Evolutionary conservation across 2,329 filamentous ascomycete species (phyloP).

Genomic region (Neofusicoccum parvum): DNA sequence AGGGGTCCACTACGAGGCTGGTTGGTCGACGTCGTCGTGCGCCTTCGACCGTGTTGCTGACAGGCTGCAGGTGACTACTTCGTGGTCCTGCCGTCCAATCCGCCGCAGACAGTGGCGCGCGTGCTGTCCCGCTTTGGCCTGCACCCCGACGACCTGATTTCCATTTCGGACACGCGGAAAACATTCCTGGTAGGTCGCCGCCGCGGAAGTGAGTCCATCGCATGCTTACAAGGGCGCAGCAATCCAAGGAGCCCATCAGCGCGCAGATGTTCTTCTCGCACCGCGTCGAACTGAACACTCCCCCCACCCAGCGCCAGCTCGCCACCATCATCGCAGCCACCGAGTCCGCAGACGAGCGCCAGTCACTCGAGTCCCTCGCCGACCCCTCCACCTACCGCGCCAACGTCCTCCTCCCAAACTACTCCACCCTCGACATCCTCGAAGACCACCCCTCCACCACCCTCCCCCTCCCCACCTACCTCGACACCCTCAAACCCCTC

Average conservation of each 20-base stretch:
- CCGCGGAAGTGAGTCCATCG: background rate
- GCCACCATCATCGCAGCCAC: slow-evolving; percentile 21
- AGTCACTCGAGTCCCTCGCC: background rate
- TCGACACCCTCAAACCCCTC: slow-evolving; percentile 72
- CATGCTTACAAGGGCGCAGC: background rate
- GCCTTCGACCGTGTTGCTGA: background rate
- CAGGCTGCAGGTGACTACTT: slow-evolving; percentile 6
- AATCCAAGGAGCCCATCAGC: slow-evolving; percentile 21
- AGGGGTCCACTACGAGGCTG: background rate
- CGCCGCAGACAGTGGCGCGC: background rate
- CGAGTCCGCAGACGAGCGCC: slow-evolving; percentile 19
- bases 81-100: slow-evolving; percentile 9
- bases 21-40: background rate
- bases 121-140: background rate
- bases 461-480: slow-evolving; percentile 60
- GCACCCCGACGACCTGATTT: background rate
- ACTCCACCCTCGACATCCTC: slow-evolving; percentile 27
- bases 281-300: slow-evolving; percentile 26
- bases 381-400: background rate
- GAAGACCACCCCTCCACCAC: slow-evolving; percentile 23
- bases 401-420: slow-evolving; percentile 22
- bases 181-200: slow-evolving; percentile 18
- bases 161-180: slow-evolving; percentile 19
- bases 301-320: slow-evolving; percentile 25
- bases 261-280: slow-evolving; percentile 24